phyloP scores from a whole-genome alignment of 2,329 filamentous ascomycete genomes.

The Phialophora verrucosa region DNA sequence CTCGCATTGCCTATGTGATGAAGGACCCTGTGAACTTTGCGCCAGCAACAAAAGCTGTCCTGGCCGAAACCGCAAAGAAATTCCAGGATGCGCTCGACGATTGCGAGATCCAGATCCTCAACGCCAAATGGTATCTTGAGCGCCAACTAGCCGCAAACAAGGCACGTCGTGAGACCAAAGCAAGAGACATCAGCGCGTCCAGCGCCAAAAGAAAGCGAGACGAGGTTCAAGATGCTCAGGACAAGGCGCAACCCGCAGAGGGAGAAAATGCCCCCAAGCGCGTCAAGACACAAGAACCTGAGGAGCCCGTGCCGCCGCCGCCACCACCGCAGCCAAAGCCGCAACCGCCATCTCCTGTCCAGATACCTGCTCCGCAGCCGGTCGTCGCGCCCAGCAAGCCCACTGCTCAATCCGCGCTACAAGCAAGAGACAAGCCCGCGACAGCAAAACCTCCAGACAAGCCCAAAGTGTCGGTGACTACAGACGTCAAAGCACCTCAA shows the following conservation, averaged over 20 bases:
- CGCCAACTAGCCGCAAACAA: constrained; percentile 36
- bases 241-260: constrained; percentile 21
- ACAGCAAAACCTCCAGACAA: constrained; percentile 25
- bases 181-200: constrained; percentile 35
- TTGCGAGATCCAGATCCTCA: constrained; percentile 39
- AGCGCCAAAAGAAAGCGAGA: constrained; percentile 36
- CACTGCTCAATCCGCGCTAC: neutral
- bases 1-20: constrained; percentile 39
- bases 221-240: constrained; percentile 29
- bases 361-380: constrained; percentile 12
- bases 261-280: constrained; percentile 35
- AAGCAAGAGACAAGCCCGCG: constrained; percentile 21
- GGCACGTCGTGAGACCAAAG: constrained; percentile 36
- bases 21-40: constrained; percentile 39
- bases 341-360: constrained; percentile 14
- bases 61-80: constrained; percentile 38
- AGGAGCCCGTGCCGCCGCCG: constrained; percentile 16
- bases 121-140: constrained; percentile 41
- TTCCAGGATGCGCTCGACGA: constrained; percentile 41
- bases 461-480: constrained; percentile 20
- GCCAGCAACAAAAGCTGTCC: constrained; percentile 36
- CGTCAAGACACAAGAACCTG: constrained; percentile 34
- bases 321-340: constrained; percentile 19
- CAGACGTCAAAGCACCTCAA: constrained; percentile 26
- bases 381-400: neutral